Conservation (phyloP, 768 basidiomycete genomes). For the Galerina marginata region DNA sequence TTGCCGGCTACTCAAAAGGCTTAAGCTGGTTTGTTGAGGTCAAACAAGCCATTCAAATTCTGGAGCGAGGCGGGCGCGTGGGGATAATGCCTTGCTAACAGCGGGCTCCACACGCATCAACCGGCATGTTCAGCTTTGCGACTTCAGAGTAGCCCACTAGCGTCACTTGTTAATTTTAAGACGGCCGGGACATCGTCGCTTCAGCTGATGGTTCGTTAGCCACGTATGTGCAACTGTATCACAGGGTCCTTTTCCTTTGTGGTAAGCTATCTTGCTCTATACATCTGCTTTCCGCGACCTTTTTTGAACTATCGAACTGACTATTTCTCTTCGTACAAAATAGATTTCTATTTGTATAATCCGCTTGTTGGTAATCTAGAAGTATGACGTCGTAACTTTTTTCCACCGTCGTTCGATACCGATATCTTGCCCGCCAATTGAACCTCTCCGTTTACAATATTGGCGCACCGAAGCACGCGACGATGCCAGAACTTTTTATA, state of each 20-base stretch:
- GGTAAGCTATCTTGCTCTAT: neutral
- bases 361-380: too few relatives aligned
- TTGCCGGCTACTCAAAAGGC: constrained; percentile 58
- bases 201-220: neutral
- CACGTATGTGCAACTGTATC: neutral
- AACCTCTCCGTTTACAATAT: constrained; percentile 11
- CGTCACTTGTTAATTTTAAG: neutral
- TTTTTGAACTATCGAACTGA: too few relatives aligned
- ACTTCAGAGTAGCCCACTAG: neutral
- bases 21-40: constrained; percentile 76
- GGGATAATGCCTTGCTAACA: constrained; percentile 53
- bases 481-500: constrained; percentile 13
- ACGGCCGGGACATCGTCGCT: neutral
- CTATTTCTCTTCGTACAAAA: neutral
- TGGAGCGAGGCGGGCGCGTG: constrained; percentile 59
- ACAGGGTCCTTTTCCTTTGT: constrained; percentile 1
- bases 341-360: neutral
- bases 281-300: neutral
- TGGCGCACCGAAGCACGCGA: constrained; percentile 14
- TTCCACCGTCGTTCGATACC: neutral
- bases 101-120: neutral
- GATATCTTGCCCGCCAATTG: constrained; percentile 8
- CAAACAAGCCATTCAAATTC: constrained; percentile 61
- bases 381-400: neutral
- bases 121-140: constrained; percentile 8